Conservation (phyloP, 2,329 filamentous ascomycete species). For the Aspergillus uvarum region DNA sequence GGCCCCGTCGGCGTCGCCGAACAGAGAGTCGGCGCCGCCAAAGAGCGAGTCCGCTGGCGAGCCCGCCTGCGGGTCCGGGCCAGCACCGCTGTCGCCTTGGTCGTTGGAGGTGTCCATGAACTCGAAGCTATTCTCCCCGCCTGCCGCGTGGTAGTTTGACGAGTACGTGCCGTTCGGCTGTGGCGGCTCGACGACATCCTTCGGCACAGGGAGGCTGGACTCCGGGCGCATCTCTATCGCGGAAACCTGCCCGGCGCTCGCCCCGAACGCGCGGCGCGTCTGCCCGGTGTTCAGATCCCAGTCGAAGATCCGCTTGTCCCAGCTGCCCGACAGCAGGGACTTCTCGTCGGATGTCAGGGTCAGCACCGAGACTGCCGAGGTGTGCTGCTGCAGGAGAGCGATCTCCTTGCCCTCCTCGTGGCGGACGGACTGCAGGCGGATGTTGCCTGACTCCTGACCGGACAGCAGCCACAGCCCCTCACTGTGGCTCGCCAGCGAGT, state of each 20-base stretch:
- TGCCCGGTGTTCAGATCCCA: conserved; percentile 92
- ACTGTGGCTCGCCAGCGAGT: conserved; percentile 87
- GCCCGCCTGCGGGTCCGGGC: conserved; percentile 59
- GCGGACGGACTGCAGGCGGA: conserved; percentile 88
- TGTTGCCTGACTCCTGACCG: conserved; percentile 83
- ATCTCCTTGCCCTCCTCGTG: conserved; percentile 95
- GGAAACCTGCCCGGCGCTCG: conserved; percentile 79
- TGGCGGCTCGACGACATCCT: conserved; percentile 59
- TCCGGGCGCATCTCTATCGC: conserved; percentile 81
- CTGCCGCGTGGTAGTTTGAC: conserved; percentile 68
- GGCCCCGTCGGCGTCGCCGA: conserved; percentile 72
- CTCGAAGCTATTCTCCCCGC: conserved; percentile 54
- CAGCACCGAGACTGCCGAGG: conserved; percentile 86
- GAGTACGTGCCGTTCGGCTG: conserved; percentile 66
- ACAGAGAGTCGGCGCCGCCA: conserved; percentile 80
- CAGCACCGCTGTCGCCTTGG: conserved; percentile 38
- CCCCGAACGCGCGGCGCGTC: conserved; percentile 71
- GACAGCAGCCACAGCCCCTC: conserved; percentile 89
- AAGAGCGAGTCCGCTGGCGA: conserved; percentile 79
- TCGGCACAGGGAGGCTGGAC: conserved; percentile 72
- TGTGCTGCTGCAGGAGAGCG: conserved; percentile 75
- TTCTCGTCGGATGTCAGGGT: conserved; percentile 80
- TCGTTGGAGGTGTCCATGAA: conserved; percentile 41
- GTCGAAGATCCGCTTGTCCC: conserved; percentile 92
- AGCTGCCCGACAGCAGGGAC: conserved; percentile 85